These are phyloP conservation scores for Claviceps capensis DNA, from an alignment of 2,329 filamentous ascomycete genomes.

Conservation along the genomic window DNA sequence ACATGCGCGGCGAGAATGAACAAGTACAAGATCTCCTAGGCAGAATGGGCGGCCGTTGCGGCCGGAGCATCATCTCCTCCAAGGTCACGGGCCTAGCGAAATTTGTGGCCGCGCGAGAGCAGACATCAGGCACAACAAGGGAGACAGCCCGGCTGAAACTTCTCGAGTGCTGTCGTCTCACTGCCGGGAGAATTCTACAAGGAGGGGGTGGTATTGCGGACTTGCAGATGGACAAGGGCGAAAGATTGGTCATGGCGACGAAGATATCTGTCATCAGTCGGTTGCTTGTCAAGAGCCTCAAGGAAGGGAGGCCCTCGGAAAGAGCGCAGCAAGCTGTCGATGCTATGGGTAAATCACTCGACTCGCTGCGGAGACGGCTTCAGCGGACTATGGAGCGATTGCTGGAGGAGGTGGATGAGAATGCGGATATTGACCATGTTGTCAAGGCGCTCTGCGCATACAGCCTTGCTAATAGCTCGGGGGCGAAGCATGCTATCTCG, in stretches of 20 bases:
- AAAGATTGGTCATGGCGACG: constrained; percentile 42
- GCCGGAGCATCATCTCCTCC: constrained; percentile 52
- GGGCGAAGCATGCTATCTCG: constrained; percentile 62
- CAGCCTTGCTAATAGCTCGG: constrained; percentile 67
- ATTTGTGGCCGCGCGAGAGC: constrained; percentile 23
- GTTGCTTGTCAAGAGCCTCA: constrained; percentile 60
- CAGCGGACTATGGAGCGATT: constrained; percentile 56
- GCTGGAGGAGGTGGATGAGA: constrained; percentile 46
- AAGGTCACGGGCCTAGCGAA: constrained; percentile 45
- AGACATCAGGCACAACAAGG: constrained; percentile 12
- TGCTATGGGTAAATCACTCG: constrained; percentile 49
- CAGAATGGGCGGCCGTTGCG: constrained; percentile 63
- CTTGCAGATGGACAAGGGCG: constrained; percentile 24
- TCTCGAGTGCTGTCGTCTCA: constrained; percentile 37
- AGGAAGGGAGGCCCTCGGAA: constrained; percentile 27
- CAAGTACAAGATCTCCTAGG: constrained; percentile 57
- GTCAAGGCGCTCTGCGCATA: constrained; percentile 69
- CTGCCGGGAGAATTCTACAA: constrained; percentile 35
- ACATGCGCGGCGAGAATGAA: constrained; percentile 71
- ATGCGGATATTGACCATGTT: constrained; percentile 36
- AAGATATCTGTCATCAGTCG: constrained; percentile 67
- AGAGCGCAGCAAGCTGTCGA: constrained; percentile 34
- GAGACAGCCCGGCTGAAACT: constrained; percentile 33
- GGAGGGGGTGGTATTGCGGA: constrained; percentile 18
- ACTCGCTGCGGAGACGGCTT: constrained; percentile 47